Evolutionary conservation across 306 rosid species (phyloP), one percentile per base, ranked within the genome.

Genomic region (Quercus suber): DNA sequence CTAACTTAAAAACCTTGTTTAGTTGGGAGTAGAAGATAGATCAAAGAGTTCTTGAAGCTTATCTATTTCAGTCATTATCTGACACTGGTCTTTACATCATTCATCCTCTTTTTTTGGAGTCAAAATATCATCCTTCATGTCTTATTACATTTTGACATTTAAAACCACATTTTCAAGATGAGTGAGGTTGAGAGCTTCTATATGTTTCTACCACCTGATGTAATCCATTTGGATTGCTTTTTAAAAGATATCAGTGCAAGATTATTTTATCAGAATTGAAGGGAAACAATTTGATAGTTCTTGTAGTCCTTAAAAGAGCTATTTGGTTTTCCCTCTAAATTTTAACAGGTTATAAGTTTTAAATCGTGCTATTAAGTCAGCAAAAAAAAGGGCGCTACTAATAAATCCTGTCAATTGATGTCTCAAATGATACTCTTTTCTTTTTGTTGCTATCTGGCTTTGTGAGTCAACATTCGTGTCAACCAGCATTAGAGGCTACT

Each of bases 401-500:
- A 12, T 17, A n/a, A 64, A 5, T 28, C 70, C 43, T 28, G 17
- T 30, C 21, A 14, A 30, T 20, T 5, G 41, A 30, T 30, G 41
- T 64, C 43, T 30, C 70, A 64, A 30, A 14, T 30, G 31, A 28
- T 64, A 17, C 70, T 14, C 37, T 30, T 45, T 45, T 64, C 23
- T 2, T n/a, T 60, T 63, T 35, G 69, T 77, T 64, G 31, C n/a
- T 64, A 8, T 33, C 8, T 52, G 55, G 41, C 31, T 23, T 28
- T 68, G 6, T 67, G 56, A 61, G 55, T 75, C 37, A 58, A 59
- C 78, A 73, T 51, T 72, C 77, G 61, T 10, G 63, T 78, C 45
- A 73, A 69, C 45, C 67, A 78, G 80, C 64, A 19, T 72, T 57
- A 58, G 76, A 58, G 30, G 41, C 53, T 76, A 56, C 75, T 56